Evolutionary conservation across 73 alveolate species (phyloP), one percentile per base, ranked within the genome.

Genomic region (Stentor roeselii): DNA sequence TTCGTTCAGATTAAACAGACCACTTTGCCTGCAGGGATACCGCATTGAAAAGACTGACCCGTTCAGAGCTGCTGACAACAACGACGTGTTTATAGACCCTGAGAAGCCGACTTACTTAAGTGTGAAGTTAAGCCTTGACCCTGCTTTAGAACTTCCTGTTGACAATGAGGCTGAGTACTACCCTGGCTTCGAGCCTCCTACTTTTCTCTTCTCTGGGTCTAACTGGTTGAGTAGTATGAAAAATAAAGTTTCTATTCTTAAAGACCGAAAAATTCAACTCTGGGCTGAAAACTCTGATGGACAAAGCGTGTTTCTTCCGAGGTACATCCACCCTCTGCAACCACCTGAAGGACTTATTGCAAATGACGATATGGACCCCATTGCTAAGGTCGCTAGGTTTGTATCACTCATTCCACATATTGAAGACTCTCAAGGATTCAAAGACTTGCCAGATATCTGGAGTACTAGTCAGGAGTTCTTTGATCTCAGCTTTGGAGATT

Each of bases 381-480:
- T 97, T 60, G 99, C 97, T 86, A 96, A 94, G 75, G 98, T 93
- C 40, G 98, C 99, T 32, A 94, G 99, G 87, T 97, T 89, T 92
- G 99, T 97, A 30, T 89, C 99, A 14, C 87, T 97, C 67, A 94
- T 97, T 21, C 99, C 99, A 60, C 95, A 96, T 78, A 88, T 94
- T 27, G 99, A 97, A 82, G 99, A 97, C 85, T 95, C 94, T 86
- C 92, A 90, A 86, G 93, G 98, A 0, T 96, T 96, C 88, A 96
- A 91, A 84, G 99, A 95, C 82, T 84, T 97, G 94, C 99, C 99
- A 21, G 99, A 97, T 88, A 86, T 97, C 59, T 96, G 97, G 97
- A 93, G 99, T 40, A 95, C 96, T 39, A 93, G 96, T 78, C 90
- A 97, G 82, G 97, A 97, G 87, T 96, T 97, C 89, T 75, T 97